Percentiles rank a stretch among this genome's conserved stretches.
Conservation (phyloP, 2,329 filamentous ascomycete species). For the Paraconiothyrium sp. region DNA sequence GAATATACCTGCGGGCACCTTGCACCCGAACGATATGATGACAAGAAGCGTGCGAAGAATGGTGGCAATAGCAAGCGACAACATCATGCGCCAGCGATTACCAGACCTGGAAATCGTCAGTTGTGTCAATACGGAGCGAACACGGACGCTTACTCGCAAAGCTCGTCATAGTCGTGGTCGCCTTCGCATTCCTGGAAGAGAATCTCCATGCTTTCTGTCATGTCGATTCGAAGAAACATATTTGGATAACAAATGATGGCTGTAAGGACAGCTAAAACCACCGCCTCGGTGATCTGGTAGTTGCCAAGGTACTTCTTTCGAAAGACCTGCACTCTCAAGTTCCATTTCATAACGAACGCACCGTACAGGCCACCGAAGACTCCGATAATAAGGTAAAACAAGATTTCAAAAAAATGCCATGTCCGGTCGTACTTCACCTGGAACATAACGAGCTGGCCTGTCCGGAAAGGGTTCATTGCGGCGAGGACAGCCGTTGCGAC, state of each 20-base stretch:
- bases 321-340: slow-evolving; percentile 88
- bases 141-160: slow-evolving; percentile 73
- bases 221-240: slow-evolving; percentile 93
- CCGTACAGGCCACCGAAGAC: slow-evolving; percentile 95
- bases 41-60: slow-evolving; percentile 83
- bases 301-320: slow-evolving; percentile 88
- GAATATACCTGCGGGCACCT: slow-evolving; percentile 97
- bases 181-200: slow-evolving; percentile 94
- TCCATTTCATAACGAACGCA: slow-evolving; percentile 98
- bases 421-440: slow-evolving; percentile 94
- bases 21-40: slow-evolving; percentile 96
- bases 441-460: slow-evolving; percentile 98
- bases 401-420: slow-evolving; percentile 96
- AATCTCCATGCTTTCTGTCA: slow-evolving; percentile 99
- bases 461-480: slow-evolving; percentile 97
- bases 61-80: slow-evolving; percentile 81
- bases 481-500: slow-evolving; percentile 93
- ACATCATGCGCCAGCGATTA: slow-evolving; percentile 79
- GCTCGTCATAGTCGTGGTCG: slow-evolving; percentile 84
- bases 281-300: slow-evolving; percentile 87
- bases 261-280: slow-evolving; percentile 81
- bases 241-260: slow-evolving; percentile 97
- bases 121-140: slow-evolving; percentile 12
- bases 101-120: slow-evolving; percentile 56
- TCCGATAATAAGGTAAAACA: slow-evolving; percentile 92